phyloP scores from a whole-genome alignment of 805 yeast genomes.

The Saturnispora serradocipensis region DNA sequence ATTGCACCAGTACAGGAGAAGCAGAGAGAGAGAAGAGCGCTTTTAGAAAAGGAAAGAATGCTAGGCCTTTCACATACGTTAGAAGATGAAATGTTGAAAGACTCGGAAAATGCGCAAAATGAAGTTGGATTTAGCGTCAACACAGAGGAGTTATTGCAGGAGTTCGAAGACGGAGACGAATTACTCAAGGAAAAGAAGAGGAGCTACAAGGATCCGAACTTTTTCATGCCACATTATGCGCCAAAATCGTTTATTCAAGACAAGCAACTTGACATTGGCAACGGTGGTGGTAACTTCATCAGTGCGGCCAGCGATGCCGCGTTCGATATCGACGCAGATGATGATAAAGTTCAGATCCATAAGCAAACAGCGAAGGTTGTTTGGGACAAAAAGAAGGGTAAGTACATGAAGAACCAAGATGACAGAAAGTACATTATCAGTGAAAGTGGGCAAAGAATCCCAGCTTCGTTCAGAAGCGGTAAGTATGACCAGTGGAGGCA shows the following conservation, averaged over 20 bases:
- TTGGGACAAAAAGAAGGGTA: conserved; percentile 93
- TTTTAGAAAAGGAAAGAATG: conserved; percentile 61
- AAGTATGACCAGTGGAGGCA: conserved; percentile 88
- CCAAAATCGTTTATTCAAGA: conserved; percentile 70
- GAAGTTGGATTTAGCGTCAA: conserved; percentile 32
- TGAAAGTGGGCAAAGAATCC: conserved; percentile 86
- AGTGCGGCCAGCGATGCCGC: conserved; percentile 80
- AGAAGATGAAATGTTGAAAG: conserved; percentile 62
- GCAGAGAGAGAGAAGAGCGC: conserved; percentile 59
- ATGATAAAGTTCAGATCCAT: conserved; percentile 55
- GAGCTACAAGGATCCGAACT: conserved; percentile 65
- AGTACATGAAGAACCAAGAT: conserved; percentile 73
- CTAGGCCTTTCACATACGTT: conserved; percentile 67
- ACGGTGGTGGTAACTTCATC: conserved; percentile 53
- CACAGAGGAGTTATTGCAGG: conserved; percentile 38
- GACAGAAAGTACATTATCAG: conserved; percentile 87
- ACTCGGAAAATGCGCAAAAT: conserved; percentile 27
- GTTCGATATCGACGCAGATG: conserved; percentile 71
- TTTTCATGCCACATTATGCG: conserved; percentile 83
- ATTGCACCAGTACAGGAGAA: conserved; percentile 70
- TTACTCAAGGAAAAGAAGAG: conserved; percentile 22
- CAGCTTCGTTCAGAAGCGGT: conserved; percentile 88
- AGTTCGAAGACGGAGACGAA: conserved; percentile 47
- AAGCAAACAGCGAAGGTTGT: conserved; percentile 47
- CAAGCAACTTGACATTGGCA: conserved; percentile 52